Evolutionary conservation across 805 yeast genomes (phyloP).

Genomic region (Saccharomycopsis lassenensis): DNA sequence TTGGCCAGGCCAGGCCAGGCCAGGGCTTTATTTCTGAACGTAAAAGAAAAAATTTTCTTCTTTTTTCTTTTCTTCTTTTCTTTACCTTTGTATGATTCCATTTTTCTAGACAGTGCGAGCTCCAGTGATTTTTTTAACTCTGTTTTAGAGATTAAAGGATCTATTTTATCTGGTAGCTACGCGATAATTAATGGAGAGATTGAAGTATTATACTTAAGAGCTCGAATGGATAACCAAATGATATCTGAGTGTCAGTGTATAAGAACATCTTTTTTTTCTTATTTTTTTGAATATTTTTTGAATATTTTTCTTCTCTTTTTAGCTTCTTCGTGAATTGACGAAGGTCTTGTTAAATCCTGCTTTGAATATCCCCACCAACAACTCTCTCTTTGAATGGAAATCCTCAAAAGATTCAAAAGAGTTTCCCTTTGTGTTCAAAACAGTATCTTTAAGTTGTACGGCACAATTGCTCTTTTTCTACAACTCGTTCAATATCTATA

Average conservation of each 20-base stretch:
- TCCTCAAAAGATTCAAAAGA: slow-evolving; percentile 92
- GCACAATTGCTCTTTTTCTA: no score
- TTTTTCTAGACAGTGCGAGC: slow-evolving; percentile 14
- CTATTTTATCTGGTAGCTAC: slow-evolving; percentile 7
- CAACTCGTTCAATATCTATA: no score
- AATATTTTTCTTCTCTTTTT: no score
- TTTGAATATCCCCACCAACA: slow-evolving; percentile 96
- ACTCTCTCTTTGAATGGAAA: slow-evolving; percentile 81
- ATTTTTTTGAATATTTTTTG: no score
- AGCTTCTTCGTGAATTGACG: slow-evolving; percentile 95
- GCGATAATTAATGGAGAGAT: slow-evolving; percentile 14
- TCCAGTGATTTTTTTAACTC: slow-evolving; percentile 2
- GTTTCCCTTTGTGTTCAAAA: slow-evolving; percentile 79
- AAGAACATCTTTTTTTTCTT: slow-evolving; percentile 5
- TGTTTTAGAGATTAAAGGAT: background rate
- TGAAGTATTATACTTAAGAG: slow-evolving; percentile 9
- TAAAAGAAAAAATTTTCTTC: slow-evolving; percentile 1
- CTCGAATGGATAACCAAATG: slow-evolving; percentile 10
- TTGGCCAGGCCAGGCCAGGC: no score
- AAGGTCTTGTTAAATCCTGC: slow-evolving; percentile 98
- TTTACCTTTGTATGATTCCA: slow-evolving; percentile 11
- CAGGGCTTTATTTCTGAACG: background rate
- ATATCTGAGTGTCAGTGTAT: slow-evolving; percentile 14
- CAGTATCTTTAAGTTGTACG: no score
- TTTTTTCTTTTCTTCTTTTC: slow-evolving; percentile 1